Evolutionary conservation across 805 yeast genomes (phyloP), one percentile per base, ranked within the genome.

Genomic region (Wickerhamiella spandovensis): DNA sequence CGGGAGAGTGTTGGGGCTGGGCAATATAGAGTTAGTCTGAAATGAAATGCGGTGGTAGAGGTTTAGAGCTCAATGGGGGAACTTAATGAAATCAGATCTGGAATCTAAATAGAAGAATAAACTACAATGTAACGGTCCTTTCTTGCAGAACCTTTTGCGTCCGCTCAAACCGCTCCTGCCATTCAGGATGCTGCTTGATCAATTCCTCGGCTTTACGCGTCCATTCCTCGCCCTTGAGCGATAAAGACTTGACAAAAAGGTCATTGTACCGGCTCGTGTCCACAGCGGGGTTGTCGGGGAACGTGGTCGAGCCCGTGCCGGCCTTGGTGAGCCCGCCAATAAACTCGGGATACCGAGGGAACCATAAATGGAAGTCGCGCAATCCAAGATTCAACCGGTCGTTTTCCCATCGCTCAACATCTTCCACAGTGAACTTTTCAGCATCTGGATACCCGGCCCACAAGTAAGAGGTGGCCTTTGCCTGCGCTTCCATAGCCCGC

Each of bases 401-500:
- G 5, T 42, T 30, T 46, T 54, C 56, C 56, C 56, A 54, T 18
- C 25, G n/a, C 9, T 46, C 51, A 4, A 48, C 48, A 15, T 48
- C 47, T 24, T 44, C 49, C 1, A 38, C n/a, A 5, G 50, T 49
- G 15, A 48, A 51, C 49, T 48, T 41, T 23, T 25, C 17, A n/a
- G 35, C 10, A 1, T 44, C 46, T 6, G 48, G 45, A 13, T 46
- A 47, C 32, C 47, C 37, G 15, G 46, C 21, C 56, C 56, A 54
- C 39, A 54, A 39, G 5, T 30, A 48, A 4, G 56, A 48, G 3
- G 55, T 28, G 15, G 55, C 53, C 42, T 43, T 28, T 15, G 55
- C 53, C 49, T 54, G 56, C 15, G 49, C 45, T 30, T 54, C 56
- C 24, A 54, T 25, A 1, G 53, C 50, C 6, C 52, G 28, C 56